Percentiles rank a stretch among this genome's conserved stretches.
Conservation (phyloP, 108 stramenopile species). For the Aureococcus anophagefferens region DNA sequence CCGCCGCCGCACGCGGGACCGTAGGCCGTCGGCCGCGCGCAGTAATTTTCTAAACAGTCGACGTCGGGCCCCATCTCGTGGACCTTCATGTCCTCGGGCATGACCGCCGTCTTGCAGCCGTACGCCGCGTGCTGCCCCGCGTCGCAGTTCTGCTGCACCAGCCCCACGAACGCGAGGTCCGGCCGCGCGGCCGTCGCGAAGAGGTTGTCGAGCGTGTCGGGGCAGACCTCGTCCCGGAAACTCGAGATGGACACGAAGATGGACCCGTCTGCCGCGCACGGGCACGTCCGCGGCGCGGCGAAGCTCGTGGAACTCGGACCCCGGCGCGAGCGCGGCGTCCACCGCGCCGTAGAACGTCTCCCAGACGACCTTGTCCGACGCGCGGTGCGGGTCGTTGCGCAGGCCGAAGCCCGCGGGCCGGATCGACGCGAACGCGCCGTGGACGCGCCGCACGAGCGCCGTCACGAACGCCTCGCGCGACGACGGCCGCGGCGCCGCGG, state of each 20-base stretch:
- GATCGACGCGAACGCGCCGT: background rate
- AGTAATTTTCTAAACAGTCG: slow-evolving; percentile 5
- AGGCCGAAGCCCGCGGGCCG: background rate
- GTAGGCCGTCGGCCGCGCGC: background rate
- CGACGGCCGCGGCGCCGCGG: no score
- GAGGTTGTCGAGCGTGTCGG: slow-evolving; percentile 67
- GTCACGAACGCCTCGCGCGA: background rate
- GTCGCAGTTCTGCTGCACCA: slow-evolving; percentile 89
- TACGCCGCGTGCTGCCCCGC: slow-evolving; percentile 32
- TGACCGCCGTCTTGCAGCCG: background rate
- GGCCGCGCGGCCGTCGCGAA: slow-evolving; percentile 75
- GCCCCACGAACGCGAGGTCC: slow-evolving; percentile 71
- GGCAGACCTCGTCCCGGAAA: slow-evolving; percentile 85
- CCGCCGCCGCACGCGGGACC: background rate
- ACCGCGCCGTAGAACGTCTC: background rate
- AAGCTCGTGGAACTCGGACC: no score
- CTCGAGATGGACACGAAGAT: slow-evolving; percentile 80
- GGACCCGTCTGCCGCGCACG: slow-evolving; percentile 34
- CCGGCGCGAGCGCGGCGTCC: background rate
- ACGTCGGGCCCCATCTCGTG: slow-evolving; percentile 3
- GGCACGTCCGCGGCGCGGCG: background rate
- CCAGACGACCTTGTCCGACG: background rate
- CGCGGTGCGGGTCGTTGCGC: background rate
- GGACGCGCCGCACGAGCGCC: background rate
- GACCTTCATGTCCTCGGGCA: background rate